A percentile compares a stretch with the other conserved stretches of the same genome.
phyloP scores from a whole-genome alignment of 768 basidiomycete genomes.

The Amyloporia xantha region DNA sequence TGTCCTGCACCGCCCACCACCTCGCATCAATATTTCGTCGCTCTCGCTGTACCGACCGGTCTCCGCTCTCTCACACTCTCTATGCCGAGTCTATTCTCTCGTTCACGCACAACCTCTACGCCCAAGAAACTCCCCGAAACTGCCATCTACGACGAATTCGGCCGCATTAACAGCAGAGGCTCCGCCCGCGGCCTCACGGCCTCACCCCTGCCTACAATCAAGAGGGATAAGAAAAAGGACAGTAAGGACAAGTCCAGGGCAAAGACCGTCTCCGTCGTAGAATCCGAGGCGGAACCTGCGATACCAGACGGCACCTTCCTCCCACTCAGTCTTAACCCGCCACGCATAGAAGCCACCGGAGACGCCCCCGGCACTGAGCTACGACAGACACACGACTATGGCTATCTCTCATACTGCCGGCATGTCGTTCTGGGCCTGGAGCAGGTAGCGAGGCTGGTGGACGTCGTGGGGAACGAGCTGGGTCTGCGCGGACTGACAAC shows the following conservation, averaged over 20 bases:
- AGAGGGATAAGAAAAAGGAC: slow-evolving; percentile 44
- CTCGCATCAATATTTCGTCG: slow-evolving; percentile 4
- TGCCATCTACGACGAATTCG: slow-evolving; percentile 72
- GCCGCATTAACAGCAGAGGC: slow-evolving; percentile 44
- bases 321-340: slow-evolving; percentile 28
- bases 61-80: slow-evolving; percentile 7
- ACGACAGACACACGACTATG: slow-evolving; percentile 44
- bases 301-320: slow-evolving; percentile 31
- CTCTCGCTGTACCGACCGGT: slow-evolving; percentile 40
- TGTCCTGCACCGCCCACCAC: slow-evolving; percentile 6
- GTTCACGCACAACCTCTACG: slow-evolving; percentile 56
- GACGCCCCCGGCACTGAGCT: slow-evolving; percentile 12
- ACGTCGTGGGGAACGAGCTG: slow-evolving; percentile 63
- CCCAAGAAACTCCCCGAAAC: slow-evolving; percentile 26
- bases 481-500: slow-evolving; percentile 69
- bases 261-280: slow-evolving; percentile 27
- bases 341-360: slow-evolving; percentile 18
- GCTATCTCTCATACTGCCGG: slow-evolving; percentile 66
- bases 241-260: slow-evolving; percentile 40
- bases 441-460: slow-evolving; percentile 66
- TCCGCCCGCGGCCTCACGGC: slow-evolving; percentile 28
- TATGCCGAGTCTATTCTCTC: slow-evolving; percentile 74
- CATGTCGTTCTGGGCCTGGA: slow-evolving; percentile 75
- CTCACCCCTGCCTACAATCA: slow-evolving; percentile 25
- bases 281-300: slow-evolving; percentile 28